phyloP scores from a whole-genome alignment of 2,329 filamentous ascomycete genomes.

The Trichoderma sp. region DNA sequence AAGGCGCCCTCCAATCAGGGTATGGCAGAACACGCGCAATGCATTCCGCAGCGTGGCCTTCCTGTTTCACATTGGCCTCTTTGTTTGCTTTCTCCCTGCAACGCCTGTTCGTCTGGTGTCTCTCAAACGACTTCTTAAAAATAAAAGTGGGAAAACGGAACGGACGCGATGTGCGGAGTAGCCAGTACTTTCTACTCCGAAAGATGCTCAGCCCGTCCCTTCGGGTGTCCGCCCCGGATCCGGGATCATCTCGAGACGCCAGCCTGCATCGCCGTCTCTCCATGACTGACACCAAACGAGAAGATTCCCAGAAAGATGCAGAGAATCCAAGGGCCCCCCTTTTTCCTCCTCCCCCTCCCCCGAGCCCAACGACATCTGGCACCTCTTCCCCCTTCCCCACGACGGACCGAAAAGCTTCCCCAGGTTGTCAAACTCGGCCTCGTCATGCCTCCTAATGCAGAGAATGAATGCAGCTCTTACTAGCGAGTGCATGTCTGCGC shows the following conservation, averaged over 20 bases:
- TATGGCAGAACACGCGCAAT: not conserved
- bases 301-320: not conserved
- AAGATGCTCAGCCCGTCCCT: not conserved
- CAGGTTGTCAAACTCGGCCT: conserved; percentile 10
- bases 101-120: not conserved
- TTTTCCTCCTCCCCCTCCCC: not conserved
- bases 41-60: conserved; percentile 11
- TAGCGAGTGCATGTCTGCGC: conserved; percentile 14
- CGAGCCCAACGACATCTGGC: conserved; percentile 1
- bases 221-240: conserved; percentile 16
- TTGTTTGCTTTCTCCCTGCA: not conserved
- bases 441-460: conserved; percentile 8
- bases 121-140: not conserved
- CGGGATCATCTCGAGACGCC: not conserved
- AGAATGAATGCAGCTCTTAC: conserved; percentile 17
- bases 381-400: conserved; percentile 10
- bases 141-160: not conserved
- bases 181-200: conserved; percentile 1
- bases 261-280: not conserved
- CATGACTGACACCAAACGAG: not conserved
- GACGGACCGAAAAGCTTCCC: conserved; percentile 21
- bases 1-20: conserved; percentile 14
- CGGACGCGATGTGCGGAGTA: conserved; percentile 11
- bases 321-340: not conserved
- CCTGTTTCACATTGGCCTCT: conserved; percentile 13